Evolutionary conservation across 495 filamentous ascomycete species (phyloP).

Genomic region (Podospora australis): DNA sequence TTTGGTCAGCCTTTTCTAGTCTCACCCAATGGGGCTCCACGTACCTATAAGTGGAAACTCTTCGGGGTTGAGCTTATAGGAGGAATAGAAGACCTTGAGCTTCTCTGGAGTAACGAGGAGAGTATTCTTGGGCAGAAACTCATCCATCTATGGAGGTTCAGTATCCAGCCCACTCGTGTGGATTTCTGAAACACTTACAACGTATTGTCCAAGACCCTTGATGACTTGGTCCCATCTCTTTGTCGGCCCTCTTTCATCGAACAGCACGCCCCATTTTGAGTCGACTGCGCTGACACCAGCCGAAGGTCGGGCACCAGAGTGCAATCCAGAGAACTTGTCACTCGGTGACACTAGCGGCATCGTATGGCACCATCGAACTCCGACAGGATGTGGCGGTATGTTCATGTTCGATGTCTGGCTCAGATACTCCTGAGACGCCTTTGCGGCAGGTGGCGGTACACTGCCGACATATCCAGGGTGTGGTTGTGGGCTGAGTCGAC

Average conservation of each 20-base stretch:
- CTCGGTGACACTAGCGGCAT: neutral
- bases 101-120: slow-evolving; percentile 79
- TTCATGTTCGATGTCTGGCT: neutral
- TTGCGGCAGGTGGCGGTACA: slow-evolving; percentile 1
- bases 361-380: slow-evolving; percentile 3
- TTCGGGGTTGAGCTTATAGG: slow-evolving; percentile 56
- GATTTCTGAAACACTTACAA: slow-evolving; percentile 48
- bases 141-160: slow-evolving; percentile 70
- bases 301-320: neutral
- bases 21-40: neutral
- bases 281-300: slow-evolving; percentile 24
- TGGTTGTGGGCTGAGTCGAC: neutral
- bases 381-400: neutral
- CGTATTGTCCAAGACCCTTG: slow-evolving; percentile 67
- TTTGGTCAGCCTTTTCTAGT: neutral
- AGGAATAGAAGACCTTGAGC: slow-evolving; percentile 70
- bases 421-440: neutral
- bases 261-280: slow-evolving; percentile 70
- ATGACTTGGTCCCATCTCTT: slow-evolving; percentile 64
- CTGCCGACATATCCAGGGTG: neutral
- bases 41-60: slow-evolving; percentile 34
- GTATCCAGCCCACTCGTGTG: neutral
- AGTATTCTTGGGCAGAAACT: slow-evolving; percentile 64
- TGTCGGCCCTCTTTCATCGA: slow-evolving; percentile 62
- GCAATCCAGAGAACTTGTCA: neutral